Conservation (phyloP, 805 yeast genomes). For the Wickerhamomyces bisporus region DNA sequence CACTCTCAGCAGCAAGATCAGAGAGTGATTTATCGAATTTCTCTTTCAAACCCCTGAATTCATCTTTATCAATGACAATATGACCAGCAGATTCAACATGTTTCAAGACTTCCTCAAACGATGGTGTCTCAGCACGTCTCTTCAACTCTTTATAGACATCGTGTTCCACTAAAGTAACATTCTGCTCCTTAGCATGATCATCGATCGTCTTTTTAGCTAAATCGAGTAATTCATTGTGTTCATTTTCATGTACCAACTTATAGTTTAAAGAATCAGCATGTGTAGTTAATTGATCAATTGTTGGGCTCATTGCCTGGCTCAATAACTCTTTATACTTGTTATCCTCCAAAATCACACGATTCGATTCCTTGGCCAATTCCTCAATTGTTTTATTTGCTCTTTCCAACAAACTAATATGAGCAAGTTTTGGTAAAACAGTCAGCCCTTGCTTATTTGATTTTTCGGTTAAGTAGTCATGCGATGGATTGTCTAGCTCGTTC, state of each 20-base stretch:
- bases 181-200: slow-evolving; percentile 13
- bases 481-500: slow-evolving; percentile 25
- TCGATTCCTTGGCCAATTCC: slow-evolving; percentile 20
- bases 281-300: slow-evolving; percentile 18
- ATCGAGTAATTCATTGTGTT: slow-evolving; percentile 6
- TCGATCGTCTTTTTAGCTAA: slow-evolving; percentile 15
- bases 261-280: slow-evolving; percentile 8
- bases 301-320: slow-evolving; percentile 18
- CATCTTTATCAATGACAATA: too few relatives aligned
- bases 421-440: slow-evolving; percentile 21
- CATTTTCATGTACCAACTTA: slow-evolving; percentile 18
- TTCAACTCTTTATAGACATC: slow-evolving; percentile 7
- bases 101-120: slow-evolving; percentile 13
- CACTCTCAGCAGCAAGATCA: too few relatives aligned
- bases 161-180: slow-evolving; percentile 4
- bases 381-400: slow-evolving; percentile 13
- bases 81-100: slow-evolving; percentile 12
- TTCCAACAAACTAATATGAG: slow-evolving; percentile 17
- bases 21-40: too few relatives aligned
- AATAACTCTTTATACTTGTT: slow-evolving; percentile 10
- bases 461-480: slow-evolving; percentile 23
- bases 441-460: slow-evolving; percentile 26
- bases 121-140: slow-evolving; percentile 16
- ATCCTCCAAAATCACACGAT: slow-evolving; percentile 8
- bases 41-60: too few relatives aligned